phyloP scores from a whole-genome alignment of 2,329 filamentous ascomycete species.

The Colletotrichum kahawae region DNA sequence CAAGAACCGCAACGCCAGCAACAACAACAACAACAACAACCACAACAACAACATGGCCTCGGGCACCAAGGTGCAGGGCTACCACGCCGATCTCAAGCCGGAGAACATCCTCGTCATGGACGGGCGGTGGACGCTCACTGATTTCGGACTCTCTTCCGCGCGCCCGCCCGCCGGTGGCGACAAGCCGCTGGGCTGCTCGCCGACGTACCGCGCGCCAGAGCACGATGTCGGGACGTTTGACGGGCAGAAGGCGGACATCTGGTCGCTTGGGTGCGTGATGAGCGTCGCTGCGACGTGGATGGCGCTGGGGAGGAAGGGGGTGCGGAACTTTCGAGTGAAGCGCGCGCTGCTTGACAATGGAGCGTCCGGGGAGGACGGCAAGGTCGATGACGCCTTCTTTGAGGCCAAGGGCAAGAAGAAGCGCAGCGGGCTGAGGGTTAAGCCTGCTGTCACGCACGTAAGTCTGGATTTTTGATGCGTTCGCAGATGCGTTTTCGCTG shows the following conservation, averaged over 20 bases:
- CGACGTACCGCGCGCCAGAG: slow-evolving; percentile 1
- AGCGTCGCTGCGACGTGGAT: slow-evolving; percentile 9
- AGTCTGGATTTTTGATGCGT: neutral
- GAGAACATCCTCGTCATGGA: neutral
- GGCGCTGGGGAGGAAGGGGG: neutral
- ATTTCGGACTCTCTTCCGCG: neutral
- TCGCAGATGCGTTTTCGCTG: no score
- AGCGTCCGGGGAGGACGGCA: neutral
- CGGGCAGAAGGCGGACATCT: neutral
- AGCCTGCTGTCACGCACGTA: neutral
- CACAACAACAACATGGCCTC: no score
- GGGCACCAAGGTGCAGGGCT: neutral
- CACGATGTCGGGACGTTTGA: neutral
- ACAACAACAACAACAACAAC: no score
- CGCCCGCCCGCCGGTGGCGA: neutral
- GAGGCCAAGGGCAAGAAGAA: neutral
- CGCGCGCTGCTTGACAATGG: neutral
- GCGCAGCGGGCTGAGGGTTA: neutral
- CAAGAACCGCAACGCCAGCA: neutral
- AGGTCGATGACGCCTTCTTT: neutral
- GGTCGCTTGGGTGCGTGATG: slow-evolving; percentile 1
- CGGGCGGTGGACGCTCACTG: neutral
- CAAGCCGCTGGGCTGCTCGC: neutral
- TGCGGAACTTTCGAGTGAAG: neutral
- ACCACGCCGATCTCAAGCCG: neutral